phyloP scores from a whole-genome alignment of 208 protist species.

The Trypanosoma caninum region DNA sequence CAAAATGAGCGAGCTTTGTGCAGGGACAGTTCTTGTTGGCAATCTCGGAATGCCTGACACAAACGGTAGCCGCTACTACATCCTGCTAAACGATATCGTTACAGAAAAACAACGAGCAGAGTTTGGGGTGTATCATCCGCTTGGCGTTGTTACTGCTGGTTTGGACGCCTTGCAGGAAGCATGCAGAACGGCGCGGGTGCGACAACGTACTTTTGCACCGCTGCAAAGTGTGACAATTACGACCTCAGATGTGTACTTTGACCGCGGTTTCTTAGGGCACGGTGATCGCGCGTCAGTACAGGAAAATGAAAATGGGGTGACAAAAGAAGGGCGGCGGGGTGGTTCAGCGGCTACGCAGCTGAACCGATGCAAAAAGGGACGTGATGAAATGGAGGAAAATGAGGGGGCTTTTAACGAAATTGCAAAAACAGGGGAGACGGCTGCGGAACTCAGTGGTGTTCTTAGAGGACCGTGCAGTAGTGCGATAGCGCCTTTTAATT shows the following conservation, averaged over 20 bases:
- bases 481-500: conserved; percentile 16
- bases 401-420: neutral
- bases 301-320: neutral
- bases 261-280: too few species aligned
- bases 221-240: conserved; percentile 43
- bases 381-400: conserved; percentile 55
- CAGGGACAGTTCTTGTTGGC: conserved; percentile 58
- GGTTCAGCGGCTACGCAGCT: conserved; percentile 21
- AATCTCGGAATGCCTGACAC: conserved; percentile 68
- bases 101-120: conserved; percentile 26
- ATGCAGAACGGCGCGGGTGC: conserved; percentile 31
- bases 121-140: conserved; percentile 39
- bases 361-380: conserved; percentile 47
- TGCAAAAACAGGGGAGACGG: neutral
- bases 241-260: conserved; percentile 28
- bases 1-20: conserved; percentile 40
- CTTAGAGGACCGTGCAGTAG: conserved; percentile 43
- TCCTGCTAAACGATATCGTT: conserved; percentile 46
- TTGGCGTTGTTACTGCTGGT: conserved; percentile 56
- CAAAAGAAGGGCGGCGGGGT: conserved; percentile 3
- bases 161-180: conserved; percentile 44
- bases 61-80: conserved; percentile 76
- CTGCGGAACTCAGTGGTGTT: conserved; percentile 24
- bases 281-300: too few species aligned
- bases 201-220: conserved; percentile 62